phyloP scores from a whole-genome alignment of 495 filamentous ascomycete genomes.

The Penicillium bovifimosum region DNA sequence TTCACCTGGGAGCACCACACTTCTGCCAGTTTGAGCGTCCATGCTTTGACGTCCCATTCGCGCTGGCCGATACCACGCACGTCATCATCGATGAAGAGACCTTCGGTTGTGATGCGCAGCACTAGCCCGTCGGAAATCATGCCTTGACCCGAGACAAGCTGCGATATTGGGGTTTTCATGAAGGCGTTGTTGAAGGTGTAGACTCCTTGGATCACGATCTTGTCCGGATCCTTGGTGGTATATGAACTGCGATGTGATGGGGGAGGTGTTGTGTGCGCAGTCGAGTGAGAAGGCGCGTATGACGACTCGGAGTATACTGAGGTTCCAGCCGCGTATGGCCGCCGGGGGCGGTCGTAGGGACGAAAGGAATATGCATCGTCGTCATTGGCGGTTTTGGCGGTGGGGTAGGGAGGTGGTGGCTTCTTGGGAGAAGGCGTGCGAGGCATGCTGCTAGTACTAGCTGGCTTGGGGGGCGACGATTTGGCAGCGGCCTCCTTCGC shows the following conservation, averaged over 20 bases:
- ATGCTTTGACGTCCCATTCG: slow-evolving; percentile 98
- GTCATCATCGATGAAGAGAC: slow-evolving; percentile 95
- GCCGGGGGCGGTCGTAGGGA: slow-evolving; percentile 72
- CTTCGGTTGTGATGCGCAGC: slow-evolving; percentile 79
- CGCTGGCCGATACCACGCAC: slow-evolving; percentile 77
- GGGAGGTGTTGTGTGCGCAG: slow-evolving; percentile 79
- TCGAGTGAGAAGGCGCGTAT: slow-evolving; percentile 74
- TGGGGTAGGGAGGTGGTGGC: slow-evolving; percentile 47
- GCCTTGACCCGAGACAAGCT: slow-evolving; percentile 69
- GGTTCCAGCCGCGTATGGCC: slow-evolving; percentile 47
- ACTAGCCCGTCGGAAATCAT: slow-evolving; percentile 82
- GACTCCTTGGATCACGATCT: slow-evolving; percentile 89
- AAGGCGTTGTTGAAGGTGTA: slow-evolving; percentile 84
- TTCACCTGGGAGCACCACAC: slow-evolving; percentile 67
- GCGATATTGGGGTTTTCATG: slow-evolving; percentile 70
- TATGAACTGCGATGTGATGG: slow-evolving; percentile 72
- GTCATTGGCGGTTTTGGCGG: slow-evolving; percentile 61
- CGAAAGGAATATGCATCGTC: slow-evolving; percentile 70
- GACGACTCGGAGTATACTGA: slow-evolving; percentile 78
- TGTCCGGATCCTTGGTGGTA: slow-evolving; percentile 81
- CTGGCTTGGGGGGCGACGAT: slow-evolving; percentile 20
- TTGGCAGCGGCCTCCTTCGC: slow-evolving; percentile 31
- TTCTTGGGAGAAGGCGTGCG: slow-evolving; percentile 49
- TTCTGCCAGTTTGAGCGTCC: slow-evolving; percentile 90
- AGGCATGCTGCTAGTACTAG: slow-evolving; percentile 27